Evolutionary conservation across 31 red algal species (phyloP), one percentile per base, ranked within the genome.

Genomic region (Asparagopsis taxiformis): DNA sequence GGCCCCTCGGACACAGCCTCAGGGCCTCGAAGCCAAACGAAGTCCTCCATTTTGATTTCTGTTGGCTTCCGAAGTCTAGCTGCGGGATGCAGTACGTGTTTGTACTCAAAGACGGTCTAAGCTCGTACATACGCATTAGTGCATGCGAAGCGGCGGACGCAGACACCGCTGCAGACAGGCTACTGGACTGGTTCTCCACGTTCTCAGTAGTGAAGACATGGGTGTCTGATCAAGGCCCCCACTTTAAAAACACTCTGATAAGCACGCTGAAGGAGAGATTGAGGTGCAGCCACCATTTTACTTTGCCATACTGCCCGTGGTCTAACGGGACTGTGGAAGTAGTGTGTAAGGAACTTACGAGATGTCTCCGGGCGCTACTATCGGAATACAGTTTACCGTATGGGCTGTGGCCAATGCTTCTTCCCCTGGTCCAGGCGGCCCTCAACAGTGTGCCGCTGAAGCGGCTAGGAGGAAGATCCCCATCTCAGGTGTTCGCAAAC

Each of bases 221-320:
- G 54, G n/a, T 75, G 9, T 23, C 31, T 1, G 70, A 75, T 19
- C 54, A 44, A 38, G 31, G 54, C 6, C 34, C 54, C 1, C 22
- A 75, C 30, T 59, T 75, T 15, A 58, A 75, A 28, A 60, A 26
- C 17, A 20, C 41, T 48, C 30, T 57, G 15, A 59, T 61, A 21
- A 28, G 44, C 7, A 24, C 33, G 1, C 43, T 60, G 1, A 1
- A 11, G 13, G 33, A 75, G 32, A 50, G 4, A 1, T 19, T 44
- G 3, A 20, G 46, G 19, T 43, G 16, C 34, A 28, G 19, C 2
- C 65, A 53, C 34, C 65, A 69, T 11, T 69, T 69, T 31, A 69
- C 37, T 17, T 69, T 50, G 29, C 20, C 65, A 3, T 69, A 50
- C 33, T 50, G 21, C 41, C 41, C 8, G 2, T 50, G 41, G 33